Conservation (phyloP, 2,329 filamentous ascomycete species). For the Clarireedia hainanense region DNA sequence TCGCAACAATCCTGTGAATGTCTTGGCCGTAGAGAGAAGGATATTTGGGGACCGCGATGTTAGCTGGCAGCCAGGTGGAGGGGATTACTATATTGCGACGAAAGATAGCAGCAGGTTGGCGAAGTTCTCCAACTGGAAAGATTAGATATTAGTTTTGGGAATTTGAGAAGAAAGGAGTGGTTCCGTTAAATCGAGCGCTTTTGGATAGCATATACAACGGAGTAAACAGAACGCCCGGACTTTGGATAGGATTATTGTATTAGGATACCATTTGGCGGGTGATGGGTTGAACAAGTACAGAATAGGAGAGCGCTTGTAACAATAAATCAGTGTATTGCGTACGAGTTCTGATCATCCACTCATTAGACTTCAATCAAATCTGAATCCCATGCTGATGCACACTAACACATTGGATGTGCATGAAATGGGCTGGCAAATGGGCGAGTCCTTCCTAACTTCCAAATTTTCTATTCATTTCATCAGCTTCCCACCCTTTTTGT, state of each 20-base stretch:
- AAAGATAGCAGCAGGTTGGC: constrained; percentile 36
- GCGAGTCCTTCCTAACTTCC: constrained; percentile 13
- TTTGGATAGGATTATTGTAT: constrained; percentile 5
- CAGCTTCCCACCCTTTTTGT: constrained; percentile 76
- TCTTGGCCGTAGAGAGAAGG: constrained; percentile 66
- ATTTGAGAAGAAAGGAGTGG: background rate
- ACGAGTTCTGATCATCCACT: background rate
- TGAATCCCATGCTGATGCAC: background rate
- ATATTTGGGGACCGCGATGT: constrained; percentile 64
- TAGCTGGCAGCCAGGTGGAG: constrained; percentile 82
- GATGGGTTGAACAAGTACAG: background rate
- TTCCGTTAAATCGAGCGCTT: background rate
- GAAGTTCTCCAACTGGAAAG: background rate
- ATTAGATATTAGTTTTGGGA: background rate
- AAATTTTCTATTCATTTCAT: constrained; percentile 66
- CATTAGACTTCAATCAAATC: background rate
- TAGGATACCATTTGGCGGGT: constrained; percentile 5
- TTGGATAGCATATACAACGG: background rate
- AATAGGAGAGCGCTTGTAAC: background rate
- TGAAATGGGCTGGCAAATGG: background rate
- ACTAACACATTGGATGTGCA: background rate
- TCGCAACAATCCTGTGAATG: constrained; percentile 70
- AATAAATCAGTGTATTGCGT: background rate
- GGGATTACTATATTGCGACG: constrained; percentile 81
- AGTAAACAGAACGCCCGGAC: background rate